A percentile compares a stretch with the other conserved stretches of the same genome.
phyloP scores from a whole-genome alignment of 495 filamentous ascomycete genomes.

The Podospora appendiculata region DNA sequence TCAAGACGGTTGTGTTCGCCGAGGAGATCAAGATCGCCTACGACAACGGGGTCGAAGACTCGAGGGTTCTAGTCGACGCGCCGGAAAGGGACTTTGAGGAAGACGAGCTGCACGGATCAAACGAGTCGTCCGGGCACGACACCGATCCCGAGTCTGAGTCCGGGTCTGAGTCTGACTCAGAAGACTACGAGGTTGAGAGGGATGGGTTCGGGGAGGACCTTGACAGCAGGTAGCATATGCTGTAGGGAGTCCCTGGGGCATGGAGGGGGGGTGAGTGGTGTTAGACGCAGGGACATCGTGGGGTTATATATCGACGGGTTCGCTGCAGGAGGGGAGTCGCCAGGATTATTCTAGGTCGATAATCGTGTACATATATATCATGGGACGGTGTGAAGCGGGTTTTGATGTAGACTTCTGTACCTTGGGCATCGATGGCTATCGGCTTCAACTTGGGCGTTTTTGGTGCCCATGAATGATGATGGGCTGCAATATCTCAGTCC shows the following conservation, averaged over 20 bases:
- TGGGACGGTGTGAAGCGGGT: no score
- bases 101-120: background rate
- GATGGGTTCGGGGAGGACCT: background rate
- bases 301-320: no score
- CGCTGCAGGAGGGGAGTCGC: no score
- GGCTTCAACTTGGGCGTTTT: no score
- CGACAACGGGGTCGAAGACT: constrained; percentile 3
- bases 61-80: background rate
- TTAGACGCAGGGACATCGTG: no score
- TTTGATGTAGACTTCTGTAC: no score
- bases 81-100: background rate
- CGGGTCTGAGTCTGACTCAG: background rate
- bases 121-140: background rate
- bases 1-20: constrained; percentile 65
- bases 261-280: no score
- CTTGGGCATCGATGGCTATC: no score
- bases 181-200: background rate
- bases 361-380: no score
- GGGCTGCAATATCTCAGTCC: no score
- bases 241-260: background rate
- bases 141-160: background rate
- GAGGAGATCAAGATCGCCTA: constrained; percentile 37
- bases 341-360: no score
- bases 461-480: no score
- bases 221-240: background rate